Evolutionary conservation across 805 yeast species (phyloP), one percentile per base, ranked within the genome.

Genomic region (Metschnikowia chrysomelidarum): DNA sequence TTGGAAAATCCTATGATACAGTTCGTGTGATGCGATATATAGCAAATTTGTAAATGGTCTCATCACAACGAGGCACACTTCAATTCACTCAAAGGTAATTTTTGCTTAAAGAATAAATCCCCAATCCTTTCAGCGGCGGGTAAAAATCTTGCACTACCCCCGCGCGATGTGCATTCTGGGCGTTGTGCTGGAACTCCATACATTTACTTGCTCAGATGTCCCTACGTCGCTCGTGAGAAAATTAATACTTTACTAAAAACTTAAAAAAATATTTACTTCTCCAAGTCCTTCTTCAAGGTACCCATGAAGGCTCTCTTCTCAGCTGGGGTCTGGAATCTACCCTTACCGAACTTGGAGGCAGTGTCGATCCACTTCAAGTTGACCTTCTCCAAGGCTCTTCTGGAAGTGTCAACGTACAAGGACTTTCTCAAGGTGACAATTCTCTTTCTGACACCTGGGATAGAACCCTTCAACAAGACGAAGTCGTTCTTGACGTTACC

Each of bases 251-350:
- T 56, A 34, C 32, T 19, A 20, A 10, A 10, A 8, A 15, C 10
- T 15, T 11, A 17, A 16, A 22, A 28, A 27, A 6, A 25, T 28
- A 24, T 27, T 36, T 31, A 57, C 44, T 55, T 56, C 67, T 80
- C 76, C 69, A 87, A 80, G 75, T 89, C 97, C 83, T 87, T 89
- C 95, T 93, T 93, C 72, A 93, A 84, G 67, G 98, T 91, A 80
- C 99, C 99, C 80, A 89, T 64, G 91, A 93, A 93, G 69, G 98
- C 95, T 69, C 83, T 88, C 89, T 94, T 94, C 82, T 93, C 99
- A 73, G 97, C 98, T 64, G 97, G 95, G 67, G 99, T 93, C 80
- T 93, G 99, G 98, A 93, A 93, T 84, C 98, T 93, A 82, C 98
- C 98, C 87, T 93, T 94, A 85, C 99, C 99, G 89, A 93, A 93